Evolutionary conservation across 2,329 filamentous ascomycete species (phyloP), one percentile per base, ranked within the genome.

Genomic region (Myriosclerotinia curreyana): DNA sequence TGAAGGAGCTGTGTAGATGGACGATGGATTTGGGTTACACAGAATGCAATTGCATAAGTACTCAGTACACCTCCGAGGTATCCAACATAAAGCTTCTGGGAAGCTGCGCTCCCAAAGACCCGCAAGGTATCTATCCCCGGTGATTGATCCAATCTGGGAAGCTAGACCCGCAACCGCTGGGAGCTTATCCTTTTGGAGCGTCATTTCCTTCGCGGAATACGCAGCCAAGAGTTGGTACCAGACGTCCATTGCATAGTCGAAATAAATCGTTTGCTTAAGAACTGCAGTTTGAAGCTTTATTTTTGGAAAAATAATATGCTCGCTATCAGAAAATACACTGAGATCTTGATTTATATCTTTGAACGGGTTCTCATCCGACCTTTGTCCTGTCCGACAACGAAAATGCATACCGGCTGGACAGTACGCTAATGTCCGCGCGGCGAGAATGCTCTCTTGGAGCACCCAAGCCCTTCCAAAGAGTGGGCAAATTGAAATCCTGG

Each of bases 401-500:
- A 59, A 59, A 14, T 58, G 54, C 54, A 58, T 22, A n/a, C 40
- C 11, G 22, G 25, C 42, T 14, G 54, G 42, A 31, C 20, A 44
- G 28, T n/a, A 36, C 12, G 28, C 28, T 20, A 58, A 8, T 14
- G 40, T 58, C 17, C 54, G 54, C 25, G 54, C 40, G 1, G 54
- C 54, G 3, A 58, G 42, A 44, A 58, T 58, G 11, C 17, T 58
- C 25, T 58, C 54, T 22, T 58, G 54, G 5, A 58, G 54, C 9
- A 58, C 54, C 40, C 55, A 59, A 11, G 55, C 40, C 12, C 42
- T 59, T 14, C 28, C 4, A 22, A 34, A 59, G 17, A 48, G 42
- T 15, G 42, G 42, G 8, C 4, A 59, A 34, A 3, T 6, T 9
- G 12, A 22, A 6, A 22, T 9, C 20, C 22, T 25, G 25, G 14